Conservation (phyloP, 306 rosid genomes). For the Quercus rubra region DNA sequence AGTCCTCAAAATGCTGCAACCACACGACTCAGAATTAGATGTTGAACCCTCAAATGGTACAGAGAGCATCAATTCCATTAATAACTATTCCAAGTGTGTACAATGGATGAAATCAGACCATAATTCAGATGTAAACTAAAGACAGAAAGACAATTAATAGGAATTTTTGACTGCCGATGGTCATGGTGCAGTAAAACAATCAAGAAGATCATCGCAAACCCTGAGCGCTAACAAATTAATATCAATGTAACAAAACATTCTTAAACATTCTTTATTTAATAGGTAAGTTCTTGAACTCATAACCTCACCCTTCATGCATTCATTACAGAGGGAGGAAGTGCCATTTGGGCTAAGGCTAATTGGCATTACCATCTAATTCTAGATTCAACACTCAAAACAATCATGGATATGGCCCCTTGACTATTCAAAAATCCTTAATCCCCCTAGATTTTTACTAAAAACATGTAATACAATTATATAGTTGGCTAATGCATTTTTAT, state of each 20-base stretch:
- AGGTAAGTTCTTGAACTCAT: too few species aligned
- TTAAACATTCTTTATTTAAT: background rate
- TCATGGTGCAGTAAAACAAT: background rate
- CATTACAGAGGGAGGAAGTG: too few species aligned
- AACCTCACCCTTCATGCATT: too few species aligned
- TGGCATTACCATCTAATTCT: background rate
- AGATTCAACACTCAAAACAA: background rate
- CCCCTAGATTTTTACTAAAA: too few species aligned
- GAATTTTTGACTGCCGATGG: background rate
- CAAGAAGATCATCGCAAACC: background rate
- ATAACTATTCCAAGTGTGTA: too few species aligned
- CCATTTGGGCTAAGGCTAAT: too few species aligned
- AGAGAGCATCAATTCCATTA: too few species aligned
- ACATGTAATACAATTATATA: too few species aligned
- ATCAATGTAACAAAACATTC: background rate
- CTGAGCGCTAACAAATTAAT: background rate
- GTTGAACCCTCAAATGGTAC: background rate
- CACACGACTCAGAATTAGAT: constrained; percentile 18
- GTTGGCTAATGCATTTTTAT: too few species aligned
- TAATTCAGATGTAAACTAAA: background rate
- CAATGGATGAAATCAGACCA: too few species aligned
- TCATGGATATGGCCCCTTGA: background rate
- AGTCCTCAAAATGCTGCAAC: constrained; percentile 74
- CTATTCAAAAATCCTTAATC: too few species aligned
- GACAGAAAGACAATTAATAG: background rate